phyloP scores from a whole-genome alignment of 805 yeast genomes.

The Metschnikowia rubicola region DNA sequence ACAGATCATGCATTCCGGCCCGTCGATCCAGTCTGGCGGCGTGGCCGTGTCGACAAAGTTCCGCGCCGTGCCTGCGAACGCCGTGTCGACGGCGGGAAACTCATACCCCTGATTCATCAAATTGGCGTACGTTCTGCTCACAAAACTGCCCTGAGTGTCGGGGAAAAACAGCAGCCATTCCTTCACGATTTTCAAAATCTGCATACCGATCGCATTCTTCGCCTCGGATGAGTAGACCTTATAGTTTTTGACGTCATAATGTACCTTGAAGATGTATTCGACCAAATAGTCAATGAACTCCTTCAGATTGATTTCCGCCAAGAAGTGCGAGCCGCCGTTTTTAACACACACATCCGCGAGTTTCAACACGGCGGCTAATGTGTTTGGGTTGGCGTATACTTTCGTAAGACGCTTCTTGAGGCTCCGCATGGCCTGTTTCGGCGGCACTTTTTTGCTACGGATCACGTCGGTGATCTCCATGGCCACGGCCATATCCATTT shows the following conservation, averaged over 20 bases:
- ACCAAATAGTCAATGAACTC: constrained; percentile 83
- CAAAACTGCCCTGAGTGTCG: constrained; percentile 64
- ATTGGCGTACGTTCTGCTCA: constrained; percentile 56
- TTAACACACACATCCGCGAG: constrained; percentile 84
- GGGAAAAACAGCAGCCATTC: constrained; percentile 76
- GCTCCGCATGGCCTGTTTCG: constrained; percentile 83
- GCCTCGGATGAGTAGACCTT: constrained; percentile 20
- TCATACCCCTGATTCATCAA: constrained; percentile 59
- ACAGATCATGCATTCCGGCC: constrained; percentile 93
- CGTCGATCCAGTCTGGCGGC: constrained; percentile 97
- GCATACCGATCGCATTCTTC: constrained; percentile 46
- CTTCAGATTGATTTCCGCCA: constrained; percentile 71
- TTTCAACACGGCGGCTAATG: constrained; percentile 69
- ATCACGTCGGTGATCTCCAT: constrained; percentile 86
- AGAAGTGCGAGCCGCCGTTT: constrained; percentile 86
- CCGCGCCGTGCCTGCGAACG: constrained; percentile 28
- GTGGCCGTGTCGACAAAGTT: constrained; percentile 79
- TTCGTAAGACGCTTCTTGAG: constrained; percentile 67
- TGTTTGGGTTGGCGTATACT: constrained; percentile 69
- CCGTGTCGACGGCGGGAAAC: constrained; percentile 51
- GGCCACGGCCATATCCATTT: constrained; percentile 66
- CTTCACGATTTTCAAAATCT: constrained; percentile 63
- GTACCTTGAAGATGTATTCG: constrained; percentile 37
- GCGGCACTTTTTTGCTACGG: constrained; percentile 71
- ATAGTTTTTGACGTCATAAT: constrained; percentile 32